Base-by-base conservation (phyloP, 148 eudicot genomes). In the Vaccinium corymbosum region DNA sequence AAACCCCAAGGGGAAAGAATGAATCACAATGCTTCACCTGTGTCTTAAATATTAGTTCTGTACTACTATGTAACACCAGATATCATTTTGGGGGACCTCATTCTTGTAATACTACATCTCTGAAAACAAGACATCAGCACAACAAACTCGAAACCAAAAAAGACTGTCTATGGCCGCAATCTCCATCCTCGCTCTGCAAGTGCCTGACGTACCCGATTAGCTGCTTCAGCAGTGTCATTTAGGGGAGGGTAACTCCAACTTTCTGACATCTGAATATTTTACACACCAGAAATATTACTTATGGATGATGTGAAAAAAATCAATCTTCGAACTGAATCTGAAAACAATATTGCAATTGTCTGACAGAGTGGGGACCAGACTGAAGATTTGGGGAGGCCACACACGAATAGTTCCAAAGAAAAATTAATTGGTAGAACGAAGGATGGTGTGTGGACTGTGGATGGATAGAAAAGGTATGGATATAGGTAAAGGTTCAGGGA, bases 231-330 rank as follows among this genome's bases (percentile, higher is more conserved):
- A 20, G 98, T 92, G 88, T 97, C 99, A 70, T 92, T 97, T 32
- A 97, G 87, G 6, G 99, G 99, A 79, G 99, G 99, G 78, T 97
- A 97, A 84, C 99, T 94, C 99, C 99, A 97, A 87, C 92, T 94
- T 71, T 92, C 98, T 82, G 97, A 90, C 72, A 96, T 86, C 98
- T 95, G 89, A 83, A 62, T n/a, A 4, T 75, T 66, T 50, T 6
- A 79, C 81, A 81, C 2, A 68, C 38, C 38, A 55, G 57, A 87
- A 52, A 74, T 72, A 32, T 72, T 75, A n/a, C 20, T 38, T 5
- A 75, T 9, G 17, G 19, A 76, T 27, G 6, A 61, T 59, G 3
- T 25, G 72, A 1, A 6, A 83, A 81, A 70, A 48, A 8, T 19
- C 4, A 70, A 70, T 27, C 16, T 70, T 70, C 74, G 4, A 70